These are phyloP conservation scores for Sclerotinia nivalis DNA, from an alignment of 2,329 filamentous ascomycete species.

Conservation along the genomic window DNA sequence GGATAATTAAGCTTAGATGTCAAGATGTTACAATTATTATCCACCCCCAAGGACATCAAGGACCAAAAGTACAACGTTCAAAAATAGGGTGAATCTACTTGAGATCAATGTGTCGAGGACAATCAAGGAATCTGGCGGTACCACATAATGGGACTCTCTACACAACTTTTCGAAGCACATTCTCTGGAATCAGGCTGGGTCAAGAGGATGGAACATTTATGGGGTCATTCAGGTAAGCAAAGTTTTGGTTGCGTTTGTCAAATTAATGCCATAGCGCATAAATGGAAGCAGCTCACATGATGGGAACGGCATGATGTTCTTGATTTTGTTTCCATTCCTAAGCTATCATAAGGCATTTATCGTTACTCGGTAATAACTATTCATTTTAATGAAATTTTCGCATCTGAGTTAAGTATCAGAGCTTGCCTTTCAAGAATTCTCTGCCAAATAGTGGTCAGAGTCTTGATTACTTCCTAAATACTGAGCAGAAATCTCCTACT, in stretches of 20 bases:
- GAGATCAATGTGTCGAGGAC: no score
- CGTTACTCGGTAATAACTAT: slow-evolving; percentile 19
- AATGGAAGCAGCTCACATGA: slow-evolving; percentile 3
- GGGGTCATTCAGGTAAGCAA: neutral
- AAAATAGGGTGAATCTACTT: no score
- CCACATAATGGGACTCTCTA: neutral
- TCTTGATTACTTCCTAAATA: slow-evolving; percentile 28
- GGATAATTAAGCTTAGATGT: no score
- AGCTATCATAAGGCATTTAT: slow-evolving; percentile 29
- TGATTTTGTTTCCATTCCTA: slow-evolving; percentile 20
- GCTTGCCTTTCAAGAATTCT: slow-evolving; percentile 39
- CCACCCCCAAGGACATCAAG: no score
- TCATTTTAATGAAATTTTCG: slow-evolving; percentile 23
- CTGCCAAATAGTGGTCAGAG: slow-evolving; percentile 39
- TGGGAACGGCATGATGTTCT: slow-evolving; percentile 7
- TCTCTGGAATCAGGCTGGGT: neutral
- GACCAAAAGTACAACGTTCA: no score
- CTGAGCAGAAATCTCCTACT: slow-evolving; percentile 38
- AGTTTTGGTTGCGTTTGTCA: neutral
- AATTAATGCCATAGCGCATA: neutral
- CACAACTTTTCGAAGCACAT: neutral
- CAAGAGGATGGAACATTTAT: neutral
- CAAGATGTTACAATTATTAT: no score
- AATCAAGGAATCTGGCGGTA: neutral
- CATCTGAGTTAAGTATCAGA: slow-evolving; percentile 31